A percentile compares a stretch with the other conserved stretches of the same genome.
phyloP scores from a whole-genome alignment of 208 protist species.

The Blechomonas ayalai region DNA sequence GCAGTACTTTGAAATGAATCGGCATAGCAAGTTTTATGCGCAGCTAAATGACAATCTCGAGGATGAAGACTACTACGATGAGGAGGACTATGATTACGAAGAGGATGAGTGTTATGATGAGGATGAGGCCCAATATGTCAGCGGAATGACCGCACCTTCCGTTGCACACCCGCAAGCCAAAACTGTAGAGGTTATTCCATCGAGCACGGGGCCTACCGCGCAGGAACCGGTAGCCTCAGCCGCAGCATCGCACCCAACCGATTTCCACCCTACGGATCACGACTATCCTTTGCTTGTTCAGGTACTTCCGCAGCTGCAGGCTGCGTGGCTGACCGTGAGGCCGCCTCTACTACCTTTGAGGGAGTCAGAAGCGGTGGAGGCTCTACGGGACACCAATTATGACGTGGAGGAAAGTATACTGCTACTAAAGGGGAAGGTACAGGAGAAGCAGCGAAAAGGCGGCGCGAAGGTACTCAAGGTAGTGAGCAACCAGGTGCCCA shows the following conservation, averaged over 20 bases:
- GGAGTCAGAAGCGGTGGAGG: conserved; percentile 30
- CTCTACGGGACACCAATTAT: conserved; percentile 59
- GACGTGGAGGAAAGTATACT: conserved; percentile 22
- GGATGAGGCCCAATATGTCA: conserved; percentile 1
- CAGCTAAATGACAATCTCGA: conserved; percentile 36
- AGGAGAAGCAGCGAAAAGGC: conserved; percentile 17
- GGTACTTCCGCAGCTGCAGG: conserved; percentile 26
- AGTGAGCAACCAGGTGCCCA: not conserved
- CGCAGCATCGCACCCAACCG: conserved; percentile 18
- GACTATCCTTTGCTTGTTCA: conserved; percentile 53
- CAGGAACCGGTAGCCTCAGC: not conserved
- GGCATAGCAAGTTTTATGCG: conserved; percentile 71
- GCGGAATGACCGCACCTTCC: not conserved
- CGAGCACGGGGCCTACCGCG: not conserved
- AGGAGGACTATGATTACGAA: conserved; percentile 23
- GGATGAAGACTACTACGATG: conserved; percentile 45
- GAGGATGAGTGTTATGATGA: conserved; percentile 13
- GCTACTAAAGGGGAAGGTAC: conserved; percentile 17
- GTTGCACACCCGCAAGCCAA: not conserved
- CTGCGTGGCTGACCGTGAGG: conserved; percentile 27
- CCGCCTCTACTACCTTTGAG: conserved; percentile 23
- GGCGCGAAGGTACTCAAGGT: conserved; percentile 12
- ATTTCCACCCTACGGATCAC: conserved; percentile 18
- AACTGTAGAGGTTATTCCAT: not conserved
- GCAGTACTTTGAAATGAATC: conserved; percentile 47